Evolutionary conservation across 2,329 filamentous ascomycete genomes (phyloP), one percentile per base, ranked within the genome.

Genomic region (Colletotrichum tofieldiae): DNA sequence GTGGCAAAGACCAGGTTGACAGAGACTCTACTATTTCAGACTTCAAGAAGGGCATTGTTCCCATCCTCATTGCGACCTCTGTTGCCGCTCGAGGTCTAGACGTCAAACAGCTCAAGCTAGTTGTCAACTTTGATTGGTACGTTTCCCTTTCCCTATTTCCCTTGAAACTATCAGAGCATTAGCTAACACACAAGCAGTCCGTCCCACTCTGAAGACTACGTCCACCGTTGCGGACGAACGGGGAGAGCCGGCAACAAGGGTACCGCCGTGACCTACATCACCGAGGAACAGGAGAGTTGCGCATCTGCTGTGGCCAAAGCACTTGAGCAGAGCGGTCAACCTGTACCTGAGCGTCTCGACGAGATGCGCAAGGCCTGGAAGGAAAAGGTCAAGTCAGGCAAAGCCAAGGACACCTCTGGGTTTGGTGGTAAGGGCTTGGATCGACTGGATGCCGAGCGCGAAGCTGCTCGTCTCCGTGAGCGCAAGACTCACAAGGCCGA

Each of bases 371-470:
- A 91, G 78, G 86, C 90, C 1, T 97, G 97, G 83, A 89, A 92
- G 70, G 93, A 97, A 76, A 98, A 98, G 83, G 94, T 98, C 78
- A 97, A 97, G 83, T 89, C 92, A 9, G 96, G 96, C 60, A 96
- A 97, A 80, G 95, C 94, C 77, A 98, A 97, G 82, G 93, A 94
- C 74, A 92, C 91, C 29, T 94, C 93, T 70, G 96, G 96, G 2
- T 99, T 99, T 77, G 96, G 96, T 77, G 96, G 96, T 67, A 98
- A 98, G 80, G 96, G 96, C 71, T 88, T 99, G 43, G 96, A 98
- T 80, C 92, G 92, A 58, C 91, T 98, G 52, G 96, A 98, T 81
- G 93, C 95, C 78, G 94, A 97, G 77, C 93, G 96, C 79, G 95
- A 98, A 79, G 92, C 94, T 8, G 93, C 95, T 54, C 93, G 95